Percentiles rank a stretch among this genome's conserved stretches.
phyloP scores from a whole-genome alignment of 2,329 filamentous ascomycete genomes.

The Ophiostoma sp. region DNA sequence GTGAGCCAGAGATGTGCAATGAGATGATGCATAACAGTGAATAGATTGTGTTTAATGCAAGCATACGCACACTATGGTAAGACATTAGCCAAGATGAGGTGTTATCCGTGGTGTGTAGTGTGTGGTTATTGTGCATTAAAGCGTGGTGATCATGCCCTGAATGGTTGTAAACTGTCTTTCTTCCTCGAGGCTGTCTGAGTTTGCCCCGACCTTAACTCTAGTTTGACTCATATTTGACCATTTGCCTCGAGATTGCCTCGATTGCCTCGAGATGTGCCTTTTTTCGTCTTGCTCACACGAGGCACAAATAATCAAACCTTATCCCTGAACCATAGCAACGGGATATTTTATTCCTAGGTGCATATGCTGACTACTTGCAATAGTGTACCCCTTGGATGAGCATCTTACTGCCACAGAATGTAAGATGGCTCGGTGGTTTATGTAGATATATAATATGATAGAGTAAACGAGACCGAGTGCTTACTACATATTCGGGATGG shows the following conservation, averaged over 20 bases:
- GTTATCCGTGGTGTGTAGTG: background rate
- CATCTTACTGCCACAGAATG: too few species aligned
- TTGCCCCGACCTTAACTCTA: background rate
- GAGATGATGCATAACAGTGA: constrained; percentile 4
- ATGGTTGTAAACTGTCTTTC: background rate
- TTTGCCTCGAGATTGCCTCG: too few species aligned
- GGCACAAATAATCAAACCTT: background rate
- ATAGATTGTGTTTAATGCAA: background rate
- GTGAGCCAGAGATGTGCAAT: background rate
- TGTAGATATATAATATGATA: too few species aligned
- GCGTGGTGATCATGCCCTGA: background rate
- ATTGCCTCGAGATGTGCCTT: background rate
- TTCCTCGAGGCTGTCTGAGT: background rate
- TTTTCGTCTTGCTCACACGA: constrained; percentile 3
- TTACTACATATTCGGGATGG: too few species aligned
- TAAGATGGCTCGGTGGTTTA: too few species aligned
- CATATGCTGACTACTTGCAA: too few species aligned
- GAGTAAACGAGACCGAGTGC: too few species aligned
- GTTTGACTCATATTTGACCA: too few species aligned
- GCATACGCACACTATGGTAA: background rate
- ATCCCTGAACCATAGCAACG: constrained; percentile 1
- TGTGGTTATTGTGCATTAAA: background rate
- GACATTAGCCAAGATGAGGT: background rate
- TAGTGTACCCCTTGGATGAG: too few species aligned
- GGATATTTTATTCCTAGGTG: background rate